phyloP scores from a whole-genome alignment of 495 filamentous ascomycete genomes.

The Aspergillus coremiiformis region DNA sequence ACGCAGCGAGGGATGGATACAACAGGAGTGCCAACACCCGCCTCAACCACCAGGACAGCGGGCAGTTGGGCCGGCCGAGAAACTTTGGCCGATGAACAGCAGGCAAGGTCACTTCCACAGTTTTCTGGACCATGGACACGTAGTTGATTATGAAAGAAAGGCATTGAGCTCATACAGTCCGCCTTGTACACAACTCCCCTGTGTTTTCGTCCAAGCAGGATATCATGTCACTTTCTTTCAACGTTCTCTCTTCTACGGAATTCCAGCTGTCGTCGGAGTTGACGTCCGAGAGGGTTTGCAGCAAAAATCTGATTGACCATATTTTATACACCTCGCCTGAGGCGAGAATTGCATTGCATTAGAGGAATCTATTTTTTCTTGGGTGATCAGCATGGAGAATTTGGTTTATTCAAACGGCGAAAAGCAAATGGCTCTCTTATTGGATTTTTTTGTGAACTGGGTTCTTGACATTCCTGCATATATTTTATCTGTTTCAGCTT shows the following conservation, averaged over 20 bases:
- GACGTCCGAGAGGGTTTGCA: background rate
- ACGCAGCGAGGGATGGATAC: conserved; percentile 3
- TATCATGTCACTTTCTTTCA: background rate
- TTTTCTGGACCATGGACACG: conserved; percentile 12
- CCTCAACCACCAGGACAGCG: conserved; percentile 1
- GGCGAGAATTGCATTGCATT: conserved; percentile 9
- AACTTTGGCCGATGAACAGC: conserved; percentile 7
- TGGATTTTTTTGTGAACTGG: background rate
- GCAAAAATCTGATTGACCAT: background rate
- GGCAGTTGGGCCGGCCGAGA: background rate
- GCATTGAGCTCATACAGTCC: background rate
- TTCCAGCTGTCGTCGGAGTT: background rate
- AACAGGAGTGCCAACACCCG: background rate
- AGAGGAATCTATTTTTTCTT: conserved; percentile 2
- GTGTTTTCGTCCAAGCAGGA: background rate
- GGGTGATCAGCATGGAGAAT: conserved; percentile 6
- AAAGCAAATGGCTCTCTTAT: background rate
- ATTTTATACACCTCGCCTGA: background rate
- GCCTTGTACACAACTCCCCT: background rate
- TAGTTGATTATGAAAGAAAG: background rate
- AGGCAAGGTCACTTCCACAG: conserved; percentile 9
- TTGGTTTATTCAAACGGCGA: conserved; percentile 7
- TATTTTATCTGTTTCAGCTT: background rate
- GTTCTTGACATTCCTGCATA: conserved; percentile 4
- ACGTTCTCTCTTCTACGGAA: background rate